Percentiles rank a stretch among this genome's conserved stretches.
Evolutionary conservation across 2,329 filamentous ascomycete species (phyloP).

Genomic region (Dactylellina leptospora): DNA sequence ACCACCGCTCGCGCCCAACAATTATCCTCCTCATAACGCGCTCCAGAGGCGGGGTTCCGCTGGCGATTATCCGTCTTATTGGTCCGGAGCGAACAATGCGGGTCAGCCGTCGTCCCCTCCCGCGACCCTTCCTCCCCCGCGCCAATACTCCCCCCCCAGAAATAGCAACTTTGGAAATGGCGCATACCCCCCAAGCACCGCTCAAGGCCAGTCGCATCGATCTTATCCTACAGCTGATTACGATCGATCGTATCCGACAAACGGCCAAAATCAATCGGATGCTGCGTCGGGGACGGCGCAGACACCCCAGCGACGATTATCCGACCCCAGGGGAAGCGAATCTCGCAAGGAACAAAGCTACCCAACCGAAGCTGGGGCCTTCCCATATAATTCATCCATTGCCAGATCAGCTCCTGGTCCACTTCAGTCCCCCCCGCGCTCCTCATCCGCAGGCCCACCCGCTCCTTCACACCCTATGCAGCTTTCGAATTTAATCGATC

Average conservation of each 20-base stretch:
- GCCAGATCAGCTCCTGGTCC: conserved; percentile 28
- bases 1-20: conserved; percentile 59
- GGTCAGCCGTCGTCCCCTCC: conserved; percentile 47
- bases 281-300: conserved; percentile 2
- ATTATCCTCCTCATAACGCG: conserved; percentile 52
- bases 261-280: conserved; percentile 15
- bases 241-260: conserved; percentile 28
- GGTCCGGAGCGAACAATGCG: conserved; percentile 29
- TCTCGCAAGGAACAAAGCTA: conserved; percentile 44
- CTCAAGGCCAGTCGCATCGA: conserved; percentile 18
- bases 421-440: conserved; percentile 55
- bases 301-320: conserved; percentile 29
- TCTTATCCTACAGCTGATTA: conserved; percentile 37
- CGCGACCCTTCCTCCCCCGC: conserved; percentile 46
- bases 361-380: conserved; percentile 17
- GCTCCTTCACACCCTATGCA: conserved; percentile 56
- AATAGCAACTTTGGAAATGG: conserved; percentile 28
- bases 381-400: conserved; percentile 27
- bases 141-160: conserved; percentile 47
- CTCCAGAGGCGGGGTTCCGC: conserved; percentile 55
- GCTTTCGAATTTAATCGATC: conserved; percentile 56
- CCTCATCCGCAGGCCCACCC: conserved; percentile 56
- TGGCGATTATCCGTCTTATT: conserved; percentile 54
- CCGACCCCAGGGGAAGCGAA: conserved; percentile 33
- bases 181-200: conserved; percentile 30